Percentiles rank a stretch among this genome's conserved stretches.
These are phyloP conservation scores for Hura crepitans DNA, from an alignment of 441 rosid species.

Conservation along the genomic window DNA sequence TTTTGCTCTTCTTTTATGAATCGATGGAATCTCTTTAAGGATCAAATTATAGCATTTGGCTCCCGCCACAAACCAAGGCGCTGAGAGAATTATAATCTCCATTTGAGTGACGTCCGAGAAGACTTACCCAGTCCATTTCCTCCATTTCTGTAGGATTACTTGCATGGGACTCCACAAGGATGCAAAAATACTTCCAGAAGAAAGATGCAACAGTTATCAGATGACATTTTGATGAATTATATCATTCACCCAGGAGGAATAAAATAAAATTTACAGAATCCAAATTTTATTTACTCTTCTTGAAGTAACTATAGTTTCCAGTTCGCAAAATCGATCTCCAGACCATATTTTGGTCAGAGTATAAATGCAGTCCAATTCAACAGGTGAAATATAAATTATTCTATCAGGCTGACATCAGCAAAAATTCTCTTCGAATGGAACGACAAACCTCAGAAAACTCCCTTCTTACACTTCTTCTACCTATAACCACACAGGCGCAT, in stretches of 20 bases:
- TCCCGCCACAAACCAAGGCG: no score
- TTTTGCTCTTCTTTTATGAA: no score
- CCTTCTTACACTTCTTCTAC: slow-evolving; percentile 73
- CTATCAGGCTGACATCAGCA: background rate
- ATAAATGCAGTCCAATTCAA: background rate
- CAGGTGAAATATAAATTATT: background rate
- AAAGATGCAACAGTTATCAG: background rate
- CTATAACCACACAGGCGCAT: slow-evolving; percentile 34
- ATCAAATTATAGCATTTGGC: no score
- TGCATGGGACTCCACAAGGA: background rate
- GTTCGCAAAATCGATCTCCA: background rate
- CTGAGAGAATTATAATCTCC: no score
- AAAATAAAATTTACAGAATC: background rate
- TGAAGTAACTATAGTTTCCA: background rate
- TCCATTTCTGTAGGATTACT: background rate
- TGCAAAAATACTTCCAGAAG: no score
- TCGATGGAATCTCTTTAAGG: no score
- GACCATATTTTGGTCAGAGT: background rate
- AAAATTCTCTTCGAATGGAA: background rate
- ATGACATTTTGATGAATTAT: background rate
- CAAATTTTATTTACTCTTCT: background rate
- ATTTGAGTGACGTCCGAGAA: background rate
- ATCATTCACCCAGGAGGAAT: no score
- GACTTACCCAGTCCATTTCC: background rate
- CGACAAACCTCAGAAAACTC: background rate